Conservation (phyloP, 2,329 filamentous ascomycete species). For the Aspergillus spinulosporus region DNA sequence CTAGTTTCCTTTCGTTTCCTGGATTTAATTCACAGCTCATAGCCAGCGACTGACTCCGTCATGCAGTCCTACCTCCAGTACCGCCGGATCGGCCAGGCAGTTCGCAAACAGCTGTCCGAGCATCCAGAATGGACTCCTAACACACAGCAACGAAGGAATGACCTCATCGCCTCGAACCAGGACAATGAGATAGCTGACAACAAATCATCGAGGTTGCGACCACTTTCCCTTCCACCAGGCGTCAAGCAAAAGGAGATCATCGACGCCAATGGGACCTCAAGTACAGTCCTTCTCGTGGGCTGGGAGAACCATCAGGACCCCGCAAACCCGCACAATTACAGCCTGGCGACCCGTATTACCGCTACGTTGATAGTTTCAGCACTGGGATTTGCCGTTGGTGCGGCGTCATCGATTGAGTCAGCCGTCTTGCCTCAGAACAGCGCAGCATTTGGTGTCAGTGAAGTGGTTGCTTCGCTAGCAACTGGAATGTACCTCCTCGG, state of each 20-base stretch:
- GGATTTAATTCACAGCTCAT: background rate
- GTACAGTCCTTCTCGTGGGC: slow-evolving; percentile 35
- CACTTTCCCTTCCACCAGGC: slow-evolving; percentile 2
- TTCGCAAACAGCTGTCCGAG: slow-evolving; percentile 14
- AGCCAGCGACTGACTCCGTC: background rate
- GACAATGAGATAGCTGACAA: background rate
- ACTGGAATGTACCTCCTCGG: slow-evolving; percentile 43
- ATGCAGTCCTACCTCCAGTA: slow-evolving; percentile 26
- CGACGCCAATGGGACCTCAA: slow-evolving; percentile 6
- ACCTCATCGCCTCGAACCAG: background rate
- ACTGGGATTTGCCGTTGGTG: slow-evolving; percentile 54
- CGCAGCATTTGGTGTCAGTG: slow-evolving; percentile 49
- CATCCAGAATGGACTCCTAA: background rate
- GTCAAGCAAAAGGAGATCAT: background rate
- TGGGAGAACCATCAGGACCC: slow-evolving; percentile 41
- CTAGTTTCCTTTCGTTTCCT: background rate
- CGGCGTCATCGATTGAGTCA: slow-evolving; percentile 56
- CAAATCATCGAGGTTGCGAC: background rate
- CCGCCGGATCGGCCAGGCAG: slow-evolving; percentile 15
- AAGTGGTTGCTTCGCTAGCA: slow-evolving; percentile 54
- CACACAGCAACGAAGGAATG: slow-evolving; percentile 1
- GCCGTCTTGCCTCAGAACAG: slow-evolving; percentile 49
- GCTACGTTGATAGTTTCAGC: slow-evolving; percentile 47
- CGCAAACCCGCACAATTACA: slow-evolving; percentile 42
- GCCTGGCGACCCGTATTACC: slow-evolving; percentile 32